phyloP scores from a whole-genome alignment of 129 eudicot species.

The Chrysanthemum lavandulifolium region DNA sequence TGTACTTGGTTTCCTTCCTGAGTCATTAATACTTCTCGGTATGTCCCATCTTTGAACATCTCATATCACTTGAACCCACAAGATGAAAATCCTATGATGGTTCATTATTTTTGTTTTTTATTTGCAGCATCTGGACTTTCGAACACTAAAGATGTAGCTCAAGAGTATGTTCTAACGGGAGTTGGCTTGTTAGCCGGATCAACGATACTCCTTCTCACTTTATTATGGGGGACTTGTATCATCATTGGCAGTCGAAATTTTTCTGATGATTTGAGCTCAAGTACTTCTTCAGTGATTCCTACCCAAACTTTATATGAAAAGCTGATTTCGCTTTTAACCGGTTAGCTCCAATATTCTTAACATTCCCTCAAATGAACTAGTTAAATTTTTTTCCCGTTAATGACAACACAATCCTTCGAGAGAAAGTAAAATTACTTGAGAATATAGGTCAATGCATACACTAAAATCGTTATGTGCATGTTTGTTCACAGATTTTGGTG shows the following conservation, averaged over 20 bases:
- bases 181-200: slow-evolving; percentile 81
- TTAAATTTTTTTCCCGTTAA: no score
- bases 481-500: slow-evolving; percentile 48
- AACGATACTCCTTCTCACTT: slow-evolving; percentile 61
- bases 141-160: slow-evolving; percentile 50
- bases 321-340: slow-evolving; percentile 31
- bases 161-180: slow-evolving; percentile 64
- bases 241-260: slow-evolving; percentile 45
- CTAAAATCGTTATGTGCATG: neutral
- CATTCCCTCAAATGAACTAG: neutral
- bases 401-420: no score
- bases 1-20: slow-evolving; percentile 70
- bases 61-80: neutral
- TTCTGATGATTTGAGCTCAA: slow-evolving; percentile 14
- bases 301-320: slow-evolving; percentile 23
- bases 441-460: neutral
- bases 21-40: slow-evolving; percentile 75
- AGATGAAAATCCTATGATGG: neutral
- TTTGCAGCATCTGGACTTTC: slow-evolving; percentile 62
- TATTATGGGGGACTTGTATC: slow-evolving; percentile 82
- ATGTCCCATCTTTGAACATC: neutral
- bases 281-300: slow-evolving; percentile 14
- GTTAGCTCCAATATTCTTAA: slow-evolving; percentile 29
- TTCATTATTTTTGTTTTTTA: slow-evolving; percentile 6
- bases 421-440: no score